Evolutionary conservation across 192 early-diverging fungal genomes (phyloP).

Genomic region (Chytriomyces confervae): DNA sequence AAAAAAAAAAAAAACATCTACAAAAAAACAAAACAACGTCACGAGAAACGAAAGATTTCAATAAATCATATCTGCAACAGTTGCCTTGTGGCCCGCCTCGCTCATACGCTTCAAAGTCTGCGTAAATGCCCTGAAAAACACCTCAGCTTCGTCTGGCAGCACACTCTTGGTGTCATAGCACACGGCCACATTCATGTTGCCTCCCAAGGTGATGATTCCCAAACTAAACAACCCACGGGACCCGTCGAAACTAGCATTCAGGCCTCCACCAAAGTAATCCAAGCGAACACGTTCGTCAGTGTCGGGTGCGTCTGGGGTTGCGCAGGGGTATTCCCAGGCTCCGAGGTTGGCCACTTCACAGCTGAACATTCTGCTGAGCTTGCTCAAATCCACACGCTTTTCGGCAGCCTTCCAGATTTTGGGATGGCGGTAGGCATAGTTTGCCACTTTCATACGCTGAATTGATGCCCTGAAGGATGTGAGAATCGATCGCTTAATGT

Average conservation of each 20-base stretch:
- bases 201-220: conserved; percentile 54
- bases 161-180: conserved; percentile 46
- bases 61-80: conserved; percentile 28
- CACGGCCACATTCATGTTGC: conserved; percentile 47
- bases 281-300: conserved; percentile 28
- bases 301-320: conserved; percentile 34
- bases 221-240: conserved; percentile 54
- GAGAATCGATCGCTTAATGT: conserved; percentile 40
- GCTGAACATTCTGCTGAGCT: conserved; percentile 43
- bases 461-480: conserved; percentile 40
- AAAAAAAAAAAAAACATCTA: not conserved
- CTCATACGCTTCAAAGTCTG: conserved; percentile 37
- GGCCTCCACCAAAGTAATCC: conserved; percentile 47
- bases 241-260: conserved; percentile 56
- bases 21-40: not conserved
- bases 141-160: conserved; percentile 46
- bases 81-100: conserved; percentile 3
- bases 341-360: conserved; percentile 59
- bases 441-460: conserved; percentile 52
- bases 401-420: conserved; percentile 47
- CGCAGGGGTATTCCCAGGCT: conserved; percentile 56
- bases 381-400: conserved; percentile 43
- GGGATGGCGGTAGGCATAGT: conserved; percentile 54
- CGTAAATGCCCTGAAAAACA: conserved; percentile 46
- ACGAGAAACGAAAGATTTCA: not conserved